Conservation (phyloP, 257 asterid species). For the Nicotiana tomentosiformis region DNA sequence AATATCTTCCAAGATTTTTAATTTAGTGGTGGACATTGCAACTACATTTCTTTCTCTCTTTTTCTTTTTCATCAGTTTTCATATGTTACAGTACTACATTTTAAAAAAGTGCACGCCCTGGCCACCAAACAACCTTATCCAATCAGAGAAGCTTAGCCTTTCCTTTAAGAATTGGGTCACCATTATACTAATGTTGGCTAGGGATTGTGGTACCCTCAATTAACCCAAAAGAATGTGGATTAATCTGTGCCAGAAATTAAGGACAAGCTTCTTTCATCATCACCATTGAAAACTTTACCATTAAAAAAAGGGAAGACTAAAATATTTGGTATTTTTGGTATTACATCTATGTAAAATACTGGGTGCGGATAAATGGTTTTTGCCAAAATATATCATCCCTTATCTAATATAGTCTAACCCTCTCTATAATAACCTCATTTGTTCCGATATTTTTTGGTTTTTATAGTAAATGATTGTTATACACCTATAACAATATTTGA, state of each 20-base stretch:
- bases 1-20: slow-evolving; percentile 2
- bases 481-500: too few relatives aligned
- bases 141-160: not conserved
- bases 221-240: not conserved
- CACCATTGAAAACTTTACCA: not conserved
- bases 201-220: not conserved
- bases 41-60: not conserved
- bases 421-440: too few relatives aligned
- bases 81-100: not conserved
- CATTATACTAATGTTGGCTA: not conserved
- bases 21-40: not conserved
- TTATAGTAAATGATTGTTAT: too few relatives aligned
- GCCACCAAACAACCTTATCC: not conserved
- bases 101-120: not conserved
- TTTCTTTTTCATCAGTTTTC: not conserved
- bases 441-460: too few relatives aligned
- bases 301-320: not conserved
- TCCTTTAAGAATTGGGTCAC: not conserved
- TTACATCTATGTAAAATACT: too few relatives aligned
- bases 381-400: too few relatives aligned
- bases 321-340: not conserved
- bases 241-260: not conserved
- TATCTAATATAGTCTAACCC: too few relatives aligned
- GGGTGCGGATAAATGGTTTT: too few relatives aligned
- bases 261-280: not conserved